Percentiles rank a stretch among this genome's conserved stretches.
phyloP scores from a whole-genome alignment of 768 basidiomycete genomes.

The Pleurotus salmoneostramineus region DNA sequence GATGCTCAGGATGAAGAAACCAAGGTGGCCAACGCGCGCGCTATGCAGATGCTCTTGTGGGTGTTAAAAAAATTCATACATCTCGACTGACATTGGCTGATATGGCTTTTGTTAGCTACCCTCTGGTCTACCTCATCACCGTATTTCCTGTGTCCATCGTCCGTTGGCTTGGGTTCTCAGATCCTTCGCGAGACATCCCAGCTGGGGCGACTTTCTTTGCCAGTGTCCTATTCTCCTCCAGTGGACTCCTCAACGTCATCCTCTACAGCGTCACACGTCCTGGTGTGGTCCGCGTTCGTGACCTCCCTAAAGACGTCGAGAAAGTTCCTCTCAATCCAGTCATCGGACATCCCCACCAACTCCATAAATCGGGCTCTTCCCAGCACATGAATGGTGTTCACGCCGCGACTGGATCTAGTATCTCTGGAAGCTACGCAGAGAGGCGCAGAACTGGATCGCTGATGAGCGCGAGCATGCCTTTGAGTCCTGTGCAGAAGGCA shows the following conservation, averaged over 20 bases:
- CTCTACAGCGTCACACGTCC: constrained; percentile 9
- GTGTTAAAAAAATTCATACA: constrained; percentile 12
- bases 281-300: not conserved
- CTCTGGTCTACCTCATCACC: constrained; percentile 16
- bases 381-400: not conserved
- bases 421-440: not conserved
- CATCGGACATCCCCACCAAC: not conserved
- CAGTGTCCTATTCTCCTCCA: constrained; percentile 6
- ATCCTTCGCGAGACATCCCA: constrained; percentile 18
- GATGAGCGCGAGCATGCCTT: not conserved
- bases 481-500: not conserved
- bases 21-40: constrained; percentile 16
- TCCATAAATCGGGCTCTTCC: not conserved
- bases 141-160: constrained; percentile 36
- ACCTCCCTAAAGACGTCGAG: not conserved
- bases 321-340: not conserved
- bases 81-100: not conserved
- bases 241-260: constrained; percentile 8
- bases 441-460: constrained; percentile 2
- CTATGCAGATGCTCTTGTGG: constrained; percentile 37
- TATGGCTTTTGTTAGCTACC: constrained; percentile 23
- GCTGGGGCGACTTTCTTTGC: constrained; percentile 26
- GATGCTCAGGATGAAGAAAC: not conserved
- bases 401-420: not conserved
- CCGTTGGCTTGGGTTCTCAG: constrained; percentile 29